Evolutionary conservation across 139 green algal species (phyloP).

Genomic region (Pleodorina starrii): DNA sequence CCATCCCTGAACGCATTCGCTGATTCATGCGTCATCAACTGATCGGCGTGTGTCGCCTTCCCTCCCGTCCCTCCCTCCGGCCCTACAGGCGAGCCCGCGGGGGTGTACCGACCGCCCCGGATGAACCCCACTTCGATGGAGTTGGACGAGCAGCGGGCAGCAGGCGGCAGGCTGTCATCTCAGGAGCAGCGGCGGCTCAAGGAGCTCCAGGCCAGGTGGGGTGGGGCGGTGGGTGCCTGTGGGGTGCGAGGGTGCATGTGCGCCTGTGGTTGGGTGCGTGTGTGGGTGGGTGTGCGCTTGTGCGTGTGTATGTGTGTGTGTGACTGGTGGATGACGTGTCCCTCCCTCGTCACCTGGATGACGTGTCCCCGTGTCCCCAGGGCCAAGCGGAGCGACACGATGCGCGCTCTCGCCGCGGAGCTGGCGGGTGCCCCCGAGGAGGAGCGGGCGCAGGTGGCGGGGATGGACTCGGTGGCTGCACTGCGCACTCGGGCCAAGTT

Average conservation of each 20-base stretch:
- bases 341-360: too few relatives aligned
- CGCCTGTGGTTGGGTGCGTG: too few relatives aligned
- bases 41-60: too few relatives aligned
- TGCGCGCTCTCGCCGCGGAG: slow-evolving; percentile 79
- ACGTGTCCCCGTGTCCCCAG: too few relatives aligned
- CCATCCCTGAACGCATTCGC: too few relatives aligned
- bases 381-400: slow-evolving; percentile 72
- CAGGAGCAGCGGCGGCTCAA: slow-evolving; percentile 44
- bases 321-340: too few relatives aligned
- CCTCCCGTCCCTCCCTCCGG: too few relatives aligned
- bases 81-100: slow-evolving; percentile 30
- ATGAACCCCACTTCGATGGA: slow-evolving; percentile 92
- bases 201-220: slow-evolving; percentile 42
- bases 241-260: too few relatives aligned
- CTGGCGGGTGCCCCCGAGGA: slow-evolving; percentile 87
- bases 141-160: slow-evolving; percentile 63
- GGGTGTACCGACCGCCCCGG: slow-evolving; percentile 91
- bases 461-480: slow-evolving; percentile 56
- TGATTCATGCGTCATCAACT: too few relatives aligned
- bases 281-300: too few relatives aligned
- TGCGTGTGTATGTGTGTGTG: too few relatives aligned
- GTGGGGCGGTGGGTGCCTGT: too few relatives aligned
- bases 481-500: slow-evolving; percentile 77
- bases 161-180: not conserved
- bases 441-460: slow-evolving; percentile 58